A percentile compares a stretch with the other conserved stretches of the same genome.
These are phyloP conservation scores for Suhomyces emberorum DNA, from an alignment of 805 yeast genomes.

Conservation along the genomic window DNA sequence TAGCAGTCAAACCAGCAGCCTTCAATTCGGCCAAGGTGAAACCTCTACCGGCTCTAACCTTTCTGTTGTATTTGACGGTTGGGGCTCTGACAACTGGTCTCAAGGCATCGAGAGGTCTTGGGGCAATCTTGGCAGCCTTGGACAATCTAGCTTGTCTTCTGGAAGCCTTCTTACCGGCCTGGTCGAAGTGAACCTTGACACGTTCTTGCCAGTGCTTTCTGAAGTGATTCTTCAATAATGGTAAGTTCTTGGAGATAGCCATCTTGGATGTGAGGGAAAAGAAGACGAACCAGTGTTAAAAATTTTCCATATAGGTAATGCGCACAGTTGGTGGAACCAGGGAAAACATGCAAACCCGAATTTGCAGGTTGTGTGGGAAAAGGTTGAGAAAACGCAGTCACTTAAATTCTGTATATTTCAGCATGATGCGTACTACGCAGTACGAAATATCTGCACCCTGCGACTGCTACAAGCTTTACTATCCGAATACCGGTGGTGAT, in stretches of 20 bases:
- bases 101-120: constrained; percentile 94
- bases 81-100: constrained; percentile 99
- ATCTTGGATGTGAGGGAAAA: constrained; percentile 18
- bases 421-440: too few relatives aligned
- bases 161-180: constrained; percentile 98
- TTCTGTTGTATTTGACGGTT: constrained; percentile 98
- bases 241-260: constrained; percentile 99
- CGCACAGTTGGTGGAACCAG: constrained; percentile 1
- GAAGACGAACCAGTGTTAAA: constrained; percentile 9
- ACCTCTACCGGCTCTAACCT: constrained; percentile 99
- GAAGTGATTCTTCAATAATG: constrained; percentile 99
- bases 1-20: constrained; percentile 88
- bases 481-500: too few relatives aligned
- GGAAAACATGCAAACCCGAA: constrained; percentile 1
- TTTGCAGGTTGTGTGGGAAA: constrained; percentile 4
- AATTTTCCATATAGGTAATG: constrained; percentile 6
- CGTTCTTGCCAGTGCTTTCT: constrained; percentile 99
- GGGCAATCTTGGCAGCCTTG: constrained; percentile 94
- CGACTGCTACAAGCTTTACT: background rate
- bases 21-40: constrained; percentile 96
- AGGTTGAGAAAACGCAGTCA: constrained; percentile 10
- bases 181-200: constrained; percentile 99
- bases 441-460: background rate
- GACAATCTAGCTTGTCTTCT: constrained; percentile 93
- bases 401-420: too few relatives aligned